Evolutionary conservation across 495 filamentous ascomycete species (phyloP).

Genomic region (Trichocladium antarcticum): DNA sequence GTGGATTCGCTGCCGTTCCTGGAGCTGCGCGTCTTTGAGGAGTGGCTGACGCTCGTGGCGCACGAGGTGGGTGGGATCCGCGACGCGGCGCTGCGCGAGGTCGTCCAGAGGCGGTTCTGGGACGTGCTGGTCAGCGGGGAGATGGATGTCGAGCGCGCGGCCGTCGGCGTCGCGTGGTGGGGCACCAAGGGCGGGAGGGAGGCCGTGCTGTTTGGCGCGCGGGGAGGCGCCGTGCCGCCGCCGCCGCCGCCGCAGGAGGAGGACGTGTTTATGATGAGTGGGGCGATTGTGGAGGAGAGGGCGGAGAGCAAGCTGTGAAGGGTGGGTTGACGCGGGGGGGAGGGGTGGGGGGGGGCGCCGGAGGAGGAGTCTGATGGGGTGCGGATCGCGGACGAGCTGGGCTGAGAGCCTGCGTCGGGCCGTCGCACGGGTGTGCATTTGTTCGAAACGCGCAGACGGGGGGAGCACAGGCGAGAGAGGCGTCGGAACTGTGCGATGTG

Average conservation of each 20-base stretch:
- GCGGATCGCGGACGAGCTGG: no score
- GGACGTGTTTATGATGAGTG: slow-evolving; percentile 35
- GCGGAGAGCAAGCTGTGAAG: slow-evolving; percentile 8
- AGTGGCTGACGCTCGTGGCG: slow-evolving; percentile 53
- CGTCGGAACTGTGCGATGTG: no score
- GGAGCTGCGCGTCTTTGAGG: slow-evolving; percentile 53
- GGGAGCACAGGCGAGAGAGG: no score
- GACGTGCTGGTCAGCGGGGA: slow-evolving; percentile 72
- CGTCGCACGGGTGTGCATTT: no score
- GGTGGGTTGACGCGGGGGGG: no score
- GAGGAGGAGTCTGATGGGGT: no score
- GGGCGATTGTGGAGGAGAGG: slow-evolving; percentile 23
- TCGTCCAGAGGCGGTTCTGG: slow-evolving; percentile 72
- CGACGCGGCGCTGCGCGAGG: slow-evolving; percentile 49
- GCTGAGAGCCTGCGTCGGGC: no score
- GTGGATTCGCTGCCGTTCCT: slow-evolving; percentile 75
- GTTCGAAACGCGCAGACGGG: no score
- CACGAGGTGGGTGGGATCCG: slow-evolving; percentile 52
- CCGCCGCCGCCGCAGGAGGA: slow-evolving; percentile 6
- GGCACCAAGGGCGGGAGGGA: slow-evolving; percentile 35
- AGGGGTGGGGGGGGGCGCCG: no score
- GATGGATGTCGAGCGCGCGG: slow-evolving; percentile 81
- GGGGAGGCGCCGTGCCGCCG: neutral
- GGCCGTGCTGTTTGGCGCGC: slow-evolving; percentile 23
- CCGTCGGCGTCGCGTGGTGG: slow-evolving; percentile 85